Evolutionary conservation across 164 flowering plant species (phyloP), one percentile per base, ranked within the genome.

Genomic region (Aristolochia fimbriata): DNA sequence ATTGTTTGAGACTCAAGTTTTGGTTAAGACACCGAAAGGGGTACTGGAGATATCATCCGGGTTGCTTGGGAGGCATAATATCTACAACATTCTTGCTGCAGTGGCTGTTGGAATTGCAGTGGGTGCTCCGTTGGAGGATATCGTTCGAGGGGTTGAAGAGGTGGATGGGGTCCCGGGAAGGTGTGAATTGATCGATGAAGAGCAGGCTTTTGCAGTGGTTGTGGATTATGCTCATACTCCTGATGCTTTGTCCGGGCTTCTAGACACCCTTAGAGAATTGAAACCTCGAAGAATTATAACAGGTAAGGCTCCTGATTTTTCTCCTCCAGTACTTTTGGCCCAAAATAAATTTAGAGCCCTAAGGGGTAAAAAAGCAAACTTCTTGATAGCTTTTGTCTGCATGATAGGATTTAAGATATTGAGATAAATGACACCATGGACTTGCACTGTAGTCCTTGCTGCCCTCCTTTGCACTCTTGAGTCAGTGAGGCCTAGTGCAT

Each of bases 141-240:
- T 93, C 77, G 99, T 93, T 66, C 77, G 96, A 71, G 99, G 96
- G 25, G 80, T 93, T 51, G 96, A 90, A 78, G 98, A 93, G 81
- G 85, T 93, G 67, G 98, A 89, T 77, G 82, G 81, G 19, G 96
- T 93, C 68, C 97, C 98, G 1, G 98, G 98, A 20, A 78, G 96
- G 69, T 88, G 87, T 57, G 99, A 93, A 76, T 67, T 93, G 67
- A 90, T 93, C 51, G 99, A 93, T 62, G 97, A 90, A 75, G 99
- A 88, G 66, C 97, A 93, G 66, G 91, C 96, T 37, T 93, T 80
- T 77, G 92, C 91, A 21, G 97, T 90, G 55, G 74, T 88, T 60
- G 97, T 90, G 58, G 97, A 93, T 57, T 76, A 85, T 76, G 99
- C 97, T 52, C 79, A 78, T 65, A 86, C 96, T 58, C 99, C 97